Percentiles rank a stretch among this genome's conserved stretches.
These are phyloP conservation scores for Karstenula rhodostoma DNA, from an alignment of 2,329 filamentous ascomycete species.

Conservation along the genomic window DNA sequence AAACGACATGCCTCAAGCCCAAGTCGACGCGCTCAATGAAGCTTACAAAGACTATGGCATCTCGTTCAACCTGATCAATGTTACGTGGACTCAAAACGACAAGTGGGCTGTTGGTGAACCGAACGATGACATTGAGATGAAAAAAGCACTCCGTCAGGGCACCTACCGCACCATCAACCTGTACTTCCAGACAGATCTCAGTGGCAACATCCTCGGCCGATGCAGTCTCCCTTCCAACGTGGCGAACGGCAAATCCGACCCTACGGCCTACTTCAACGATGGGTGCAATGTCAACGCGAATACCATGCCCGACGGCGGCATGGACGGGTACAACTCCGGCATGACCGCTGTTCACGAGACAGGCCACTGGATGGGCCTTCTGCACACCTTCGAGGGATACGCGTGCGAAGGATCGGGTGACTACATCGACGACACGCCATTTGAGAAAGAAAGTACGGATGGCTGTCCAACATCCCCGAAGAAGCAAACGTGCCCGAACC, in stretches of 20 bases:
- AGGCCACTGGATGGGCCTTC: constrained; percentile 58
- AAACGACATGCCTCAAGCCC: constrained; percentile 50
- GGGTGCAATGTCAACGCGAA: constrained; percentile 66
- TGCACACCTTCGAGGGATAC: constrained; percentile 59
- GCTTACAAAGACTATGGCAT: constrained; percentile 61
- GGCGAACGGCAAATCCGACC: constrained; percentile 49
- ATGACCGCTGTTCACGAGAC: constrained; percentile 59
- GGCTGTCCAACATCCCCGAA: constrained; percentile 60
- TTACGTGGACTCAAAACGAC: constrained; percentile 62
- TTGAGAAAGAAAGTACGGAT: constrained; percentile 57
- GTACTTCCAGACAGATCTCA: constrained; percentile 66
- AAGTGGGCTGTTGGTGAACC: constrained; percentile 60
- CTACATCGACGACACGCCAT: constrained; percentile 55
- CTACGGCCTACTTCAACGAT: constrained; percentile 58
- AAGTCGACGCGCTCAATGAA: constrained; percentile 51
- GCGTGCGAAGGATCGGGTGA: constrained; percentile 55
- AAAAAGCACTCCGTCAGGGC: constrained; percentile 61
- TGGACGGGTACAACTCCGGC: constrained; percentile 59
- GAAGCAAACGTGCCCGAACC: constrained; percentile 61
- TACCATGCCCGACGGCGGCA: constrained; percentile 62
- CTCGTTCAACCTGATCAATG: constrained; percentile 58
- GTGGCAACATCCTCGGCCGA: constrained; percentile 59
- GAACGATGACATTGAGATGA: constrained; percentile 61
- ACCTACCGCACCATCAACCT: constrained; percentile 64
- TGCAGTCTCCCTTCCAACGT: constrained; percentile 59